A percentile compares a stretch with the other conserved stretches of the same genome.
These are phyloP conservation scores for Sugiyamaella chiloensis DNA, from an alignment of 805 yeast species.

Conservation along the genomic window DNA sequence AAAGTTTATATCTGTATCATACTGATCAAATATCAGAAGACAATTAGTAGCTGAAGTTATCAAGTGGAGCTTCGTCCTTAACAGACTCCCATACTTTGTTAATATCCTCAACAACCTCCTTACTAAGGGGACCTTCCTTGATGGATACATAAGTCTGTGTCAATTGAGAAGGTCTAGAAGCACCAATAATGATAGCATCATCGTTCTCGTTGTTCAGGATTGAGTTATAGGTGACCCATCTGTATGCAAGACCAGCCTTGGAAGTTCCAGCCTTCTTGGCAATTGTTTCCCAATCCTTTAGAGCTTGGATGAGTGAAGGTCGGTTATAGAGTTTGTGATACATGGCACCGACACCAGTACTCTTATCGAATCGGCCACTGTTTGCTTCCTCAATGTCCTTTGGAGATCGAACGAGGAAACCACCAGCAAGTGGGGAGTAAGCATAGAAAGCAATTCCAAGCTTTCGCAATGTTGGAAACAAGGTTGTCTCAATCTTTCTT, in stretches of 20 bases:
- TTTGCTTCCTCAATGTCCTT: constrained; percentile 17
- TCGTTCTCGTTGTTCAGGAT: constrained; percentile 19
- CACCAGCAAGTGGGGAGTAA: constrained; percentile 30
- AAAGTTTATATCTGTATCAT: no score
- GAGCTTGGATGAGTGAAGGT: constrained; percentile 23
- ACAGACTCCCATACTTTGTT: constrained; percentile 26
- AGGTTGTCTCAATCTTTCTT: constrained; percentile 24
- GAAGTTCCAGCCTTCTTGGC: constrained; percentile 22
- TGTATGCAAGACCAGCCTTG: constrained; percentile 24
- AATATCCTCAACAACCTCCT: constrained; percentile 22
- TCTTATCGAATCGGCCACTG: constrained; percentile 23
- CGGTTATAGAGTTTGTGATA: constrained; percentile 24
- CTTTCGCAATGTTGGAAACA: constrained; percentile 27
- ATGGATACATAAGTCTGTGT: constrained; percentile 22
- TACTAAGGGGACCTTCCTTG: constrained; percentile 27
- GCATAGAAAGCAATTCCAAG: constrained; percentile 27
- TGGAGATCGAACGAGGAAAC: constrained; percentile 24
- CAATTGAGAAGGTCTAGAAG: constrained; percentile 21
- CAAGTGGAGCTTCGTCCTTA: constrained; percentile 24
- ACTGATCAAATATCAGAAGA: no score
- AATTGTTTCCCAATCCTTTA: constrained; percentile 21
- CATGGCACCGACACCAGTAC: constrained; percentile 17
- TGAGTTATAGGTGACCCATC: constrained; percentile 28
- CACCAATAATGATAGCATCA: constrained; percentile 29
- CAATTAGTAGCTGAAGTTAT: constrained; percentile 21